These are phyloP conservation scores for Plantago ovata DNA, from an alignment of 257 asterid species.

Conservation along the genomic window DNA sequence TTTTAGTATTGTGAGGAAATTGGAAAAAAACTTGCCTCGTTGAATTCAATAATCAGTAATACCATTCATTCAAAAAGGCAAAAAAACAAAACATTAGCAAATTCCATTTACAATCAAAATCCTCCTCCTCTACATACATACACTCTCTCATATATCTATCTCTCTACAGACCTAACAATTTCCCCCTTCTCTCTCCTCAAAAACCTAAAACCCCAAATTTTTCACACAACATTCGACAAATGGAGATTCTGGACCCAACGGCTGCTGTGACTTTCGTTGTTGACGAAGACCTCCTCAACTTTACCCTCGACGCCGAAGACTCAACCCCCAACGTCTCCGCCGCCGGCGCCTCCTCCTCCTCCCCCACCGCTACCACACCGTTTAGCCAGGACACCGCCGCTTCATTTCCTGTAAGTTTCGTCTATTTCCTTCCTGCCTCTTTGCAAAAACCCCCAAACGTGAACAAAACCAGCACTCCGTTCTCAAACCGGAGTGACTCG, in stretches of 20 bases:
- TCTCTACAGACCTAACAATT: conserved; percentile 22
- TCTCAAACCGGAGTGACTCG: background rate
- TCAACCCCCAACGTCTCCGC: conserved; percentile 6
- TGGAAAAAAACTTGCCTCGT: conserved; percentile 19
- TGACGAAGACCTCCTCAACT: conserved; percentile 69
- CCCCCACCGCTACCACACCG: conserved; percentile 18
- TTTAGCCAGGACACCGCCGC: conserved; percentile 20
- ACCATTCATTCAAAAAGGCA: conserved; percentile 18
- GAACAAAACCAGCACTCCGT: too few relatives aligned
- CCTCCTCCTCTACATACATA: background rate
- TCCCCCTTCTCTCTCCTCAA: conserved; percentile 5
- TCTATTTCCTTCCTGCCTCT: too few relatives aligned
- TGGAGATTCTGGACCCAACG: conserved; percentile 47
- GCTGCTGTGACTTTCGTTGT: conserved; percentile 35
- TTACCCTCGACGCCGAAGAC: conserved; percentile 44
- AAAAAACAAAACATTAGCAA: background rate
- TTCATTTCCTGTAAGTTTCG: conserved; percentile 37
- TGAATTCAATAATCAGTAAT: conserved; percentile 39
- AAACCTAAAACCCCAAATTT: conserved; percentile 14
- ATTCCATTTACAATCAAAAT: background rate
- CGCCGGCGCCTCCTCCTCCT: conserved; percentile 23
- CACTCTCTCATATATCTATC: conserved; percentile 12
- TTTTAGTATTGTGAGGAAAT: background rate
- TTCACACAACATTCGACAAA: conserved; percentile 4
- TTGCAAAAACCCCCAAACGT: background rate